A percentile compares a stretch with the other conserved stretches of the same genome.
phyloP scores from a whole-genome alignment of 306 rosid genomes.

The Argentina anserina region DNA sequence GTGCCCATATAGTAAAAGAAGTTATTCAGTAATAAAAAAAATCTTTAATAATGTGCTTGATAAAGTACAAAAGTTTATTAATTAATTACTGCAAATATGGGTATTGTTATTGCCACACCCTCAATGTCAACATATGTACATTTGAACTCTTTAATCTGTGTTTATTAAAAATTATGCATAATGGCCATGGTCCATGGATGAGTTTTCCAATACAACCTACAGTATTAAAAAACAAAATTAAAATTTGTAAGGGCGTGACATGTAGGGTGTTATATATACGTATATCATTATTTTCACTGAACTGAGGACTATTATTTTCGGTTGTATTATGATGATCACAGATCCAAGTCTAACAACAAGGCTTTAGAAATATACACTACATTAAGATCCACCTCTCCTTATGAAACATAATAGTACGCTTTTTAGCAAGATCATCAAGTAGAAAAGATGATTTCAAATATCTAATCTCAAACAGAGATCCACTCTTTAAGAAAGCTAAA shows the following conservation, averaged over 20 bases:
- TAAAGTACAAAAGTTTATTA: neutral
- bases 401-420: neutral
- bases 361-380: neutral
- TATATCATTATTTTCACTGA: neutral
- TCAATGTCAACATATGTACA: neutral
- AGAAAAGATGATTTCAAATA: neutral
- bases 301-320: neutral
- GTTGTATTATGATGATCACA: neutral
- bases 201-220: neutral
- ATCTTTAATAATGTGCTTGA: neutral
- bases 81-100: neutral
- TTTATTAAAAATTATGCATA: neutral
- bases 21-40: no score
- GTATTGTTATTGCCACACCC: neutral
- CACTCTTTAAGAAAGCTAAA: neutral
- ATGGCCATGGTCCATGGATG: neutral
- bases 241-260: neutral
- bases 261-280: neutral
- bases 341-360: neutral
- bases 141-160: neutral
- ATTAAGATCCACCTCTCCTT: neutral
- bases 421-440: neutral
- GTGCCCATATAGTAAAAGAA: neutral
- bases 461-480: constrained; percentile 5
- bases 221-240: neutral